Percentiles rank a stretch among this genome's conserved stretches.
These are phyloP conservation scores for Fusarium verrucosum DNA, from an alignment of 2,329 filamentous ascomycete species.

Conservation along the genomic window DNA sequence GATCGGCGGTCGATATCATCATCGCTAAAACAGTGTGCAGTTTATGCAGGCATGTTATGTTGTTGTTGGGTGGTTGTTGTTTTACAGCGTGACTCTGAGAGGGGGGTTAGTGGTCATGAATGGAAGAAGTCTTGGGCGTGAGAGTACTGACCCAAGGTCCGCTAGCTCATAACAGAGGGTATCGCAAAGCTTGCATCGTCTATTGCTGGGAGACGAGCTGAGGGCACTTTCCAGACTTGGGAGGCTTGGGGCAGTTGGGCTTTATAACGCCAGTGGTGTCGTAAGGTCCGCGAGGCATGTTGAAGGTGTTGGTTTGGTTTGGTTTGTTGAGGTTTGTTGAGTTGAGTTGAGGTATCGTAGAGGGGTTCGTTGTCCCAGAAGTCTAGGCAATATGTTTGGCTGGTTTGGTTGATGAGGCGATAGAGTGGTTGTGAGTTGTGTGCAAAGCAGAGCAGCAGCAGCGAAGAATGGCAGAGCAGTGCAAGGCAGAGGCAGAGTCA, in stretches of 20 bases:
- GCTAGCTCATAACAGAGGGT: conserved; percentile 28
- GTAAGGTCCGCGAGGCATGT: conserved; percentile 51
- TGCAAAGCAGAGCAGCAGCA: conserved; percentile 8
- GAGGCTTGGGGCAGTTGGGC: conserved; percentile 50
- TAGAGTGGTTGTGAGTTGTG: conserved; percentile 29
- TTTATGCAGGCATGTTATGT: conserved; percentile 23
- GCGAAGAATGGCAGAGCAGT: conserved; percentile 21
- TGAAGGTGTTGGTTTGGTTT: conserved; percentile 9
- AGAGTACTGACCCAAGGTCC: conserved; percentile 27
- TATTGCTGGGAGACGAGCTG: conserved; percentile 24
- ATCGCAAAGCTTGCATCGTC: conserved; percentile 10
- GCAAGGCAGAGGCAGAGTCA: conserved; percentile 11
- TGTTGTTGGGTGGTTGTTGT: background rate
- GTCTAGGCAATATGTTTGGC: background rate
- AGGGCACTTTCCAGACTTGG: conserved; percentile 45
- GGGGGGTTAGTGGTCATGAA: conserved; percentile 17
- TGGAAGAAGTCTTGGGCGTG: background rate
- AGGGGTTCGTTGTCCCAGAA: conserved; percentile 23
- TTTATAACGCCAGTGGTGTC: conserved; percentile 52
- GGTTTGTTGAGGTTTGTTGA: conserved; percentile 16
- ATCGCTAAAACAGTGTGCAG: conserved; percentile 37
- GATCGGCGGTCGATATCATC: conserved; percentile 40
- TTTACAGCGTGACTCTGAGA: conserved; percentile 33
- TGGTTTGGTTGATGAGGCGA: conserved; percentile 24
- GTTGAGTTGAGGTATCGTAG: conserved; percentile 6